Base-by-base conservation (phyloP, 208 protist species). In the Spongospora subterranea region DNA sequence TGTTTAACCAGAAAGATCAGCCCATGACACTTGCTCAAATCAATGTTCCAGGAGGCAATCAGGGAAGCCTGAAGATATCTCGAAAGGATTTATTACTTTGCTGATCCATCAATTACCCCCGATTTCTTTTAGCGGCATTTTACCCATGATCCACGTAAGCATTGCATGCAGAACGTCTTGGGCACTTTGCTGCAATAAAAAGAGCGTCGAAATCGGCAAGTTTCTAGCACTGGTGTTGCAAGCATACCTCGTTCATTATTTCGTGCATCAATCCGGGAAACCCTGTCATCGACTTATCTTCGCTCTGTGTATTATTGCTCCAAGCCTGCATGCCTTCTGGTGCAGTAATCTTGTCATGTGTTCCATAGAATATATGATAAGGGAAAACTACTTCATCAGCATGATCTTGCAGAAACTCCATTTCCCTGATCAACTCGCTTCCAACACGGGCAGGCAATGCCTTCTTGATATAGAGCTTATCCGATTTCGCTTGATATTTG, bases 261-360 rank as follows among this genome's bases (percentile, higher is more conserved):
- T 82, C 71, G n/a, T 82, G 71, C 17, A 35, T 39, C n/a, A 82
- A 17, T 6, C 35, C 71, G 6, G 71, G 71, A 43, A 82, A 82
- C 11, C 35, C 6, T 20, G 40, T 43, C 71, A 35, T 20, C 71
- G 6, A 40, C n/a, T 82, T 82, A 35, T 82, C 71, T 20, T 6
- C 17, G 71, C 71, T 82, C n/a, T 82, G 6, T 20, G 71, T 82
- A 35, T 82, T 35, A 82, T 35, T 43, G 35, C 35, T 6, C 71
- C 71, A 82, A 20, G 13, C 11, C 6, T 6, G 17, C 6, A 82
- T 82, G 6, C 71, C 71, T 82, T 82, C 71, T 6, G n/a, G 17
- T 43, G 40, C 6, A 82, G 40, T n/a, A n/a, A 82, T 35, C 13
- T 43, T 35, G 35, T 82, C 71, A 43, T 82, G 17, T 20, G 11